phyloP scores from a whole-genome alignment of 495 filamentous ascomycete species.

The Pseudotulostoma volvatum region DNA sequence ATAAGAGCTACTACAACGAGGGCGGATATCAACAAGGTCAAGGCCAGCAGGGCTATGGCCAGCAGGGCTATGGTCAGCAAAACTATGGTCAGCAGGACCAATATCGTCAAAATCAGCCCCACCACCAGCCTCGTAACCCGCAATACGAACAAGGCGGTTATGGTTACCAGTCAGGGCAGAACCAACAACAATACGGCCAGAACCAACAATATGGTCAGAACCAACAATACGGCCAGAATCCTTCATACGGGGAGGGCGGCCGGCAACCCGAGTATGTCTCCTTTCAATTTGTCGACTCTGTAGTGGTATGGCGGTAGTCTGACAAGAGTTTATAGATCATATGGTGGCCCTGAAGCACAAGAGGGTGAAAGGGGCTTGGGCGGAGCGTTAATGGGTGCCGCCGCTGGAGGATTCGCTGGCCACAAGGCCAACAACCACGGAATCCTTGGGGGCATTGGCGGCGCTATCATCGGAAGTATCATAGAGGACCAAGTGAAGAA shows the following conservation, averaged over 20 bases:
- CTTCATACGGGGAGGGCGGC: slow-evolving; percentile 1
- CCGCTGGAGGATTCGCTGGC: slow-evolving; percentile 28
- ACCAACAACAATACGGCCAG: slow-evolving; percentile 7
- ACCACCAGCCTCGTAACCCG: background rate
- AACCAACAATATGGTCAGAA: slow-evolving; percentile 11
- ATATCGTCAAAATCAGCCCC: slow-evolving; percentile 3
- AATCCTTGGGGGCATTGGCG: slow-evolving; percentile 33
- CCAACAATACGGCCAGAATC: slow-evolving; percentile 10
- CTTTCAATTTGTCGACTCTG: background rate
- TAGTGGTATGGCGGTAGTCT: slow-evolving; percentile 1
- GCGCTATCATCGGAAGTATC: slow-evolving; percentile 32
- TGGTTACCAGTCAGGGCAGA: no score
- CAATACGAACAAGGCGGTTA: no score
- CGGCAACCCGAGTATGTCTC: background rate
- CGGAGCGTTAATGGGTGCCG: slow-evolving; percentile 30
- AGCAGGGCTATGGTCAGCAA: slow-evolving; percentile 18
- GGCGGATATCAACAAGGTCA: slow-evolving; percentile 4
- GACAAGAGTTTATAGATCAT: slow-evolving; percentile 8
- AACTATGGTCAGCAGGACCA: slow-evolving; percentile 16
- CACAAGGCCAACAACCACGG: slow-evolving; percentile 38
- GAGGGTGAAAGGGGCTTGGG: slow-evolving; percentile 34
- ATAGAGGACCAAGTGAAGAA: slow-evolving; percentile 32
- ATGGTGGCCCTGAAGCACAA: slow-evolving; percentile 23
- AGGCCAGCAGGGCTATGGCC: slow-evolving; percentile 12
- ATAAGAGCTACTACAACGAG: slow-evolving; percentile 12